A percentile compares a stretch with the other conserved stretches of the same genome.
Evolutionary conservation across 805 yeast genomes (phyloP).

Genomic region (Metschnikowia reukaufii): DNA sequence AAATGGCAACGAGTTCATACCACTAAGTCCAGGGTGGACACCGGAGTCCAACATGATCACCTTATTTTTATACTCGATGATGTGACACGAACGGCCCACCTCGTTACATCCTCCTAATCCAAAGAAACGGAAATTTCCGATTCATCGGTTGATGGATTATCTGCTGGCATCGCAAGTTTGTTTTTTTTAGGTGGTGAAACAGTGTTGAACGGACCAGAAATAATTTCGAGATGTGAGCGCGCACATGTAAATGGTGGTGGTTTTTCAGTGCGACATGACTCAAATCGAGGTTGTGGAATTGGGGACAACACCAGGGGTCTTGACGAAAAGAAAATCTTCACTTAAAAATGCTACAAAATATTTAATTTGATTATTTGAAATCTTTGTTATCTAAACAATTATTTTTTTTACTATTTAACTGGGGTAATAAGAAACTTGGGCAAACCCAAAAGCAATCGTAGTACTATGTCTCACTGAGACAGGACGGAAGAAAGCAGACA

Average conservation of each 20-base stretch:
- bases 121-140: slow-evolving; percentile 60
- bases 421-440: too few relatives aligned
- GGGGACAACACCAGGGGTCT: too few relatives aligned
- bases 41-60: slow-evolving; percentile 98
- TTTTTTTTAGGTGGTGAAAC: background rate
- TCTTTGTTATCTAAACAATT: too few relatives aligned
- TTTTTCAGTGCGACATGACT: background rate
- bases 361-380: too few relatives aligned
- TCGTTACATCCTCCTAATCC: slow-evolving; percentile 98
- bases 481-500: background rate
- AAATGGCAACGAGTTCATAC: slow-evolving; percentile 88
- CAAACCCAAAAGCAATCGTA: too few relatives aligned
- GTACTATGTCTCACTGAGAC: background rate
- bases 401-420: too few relatives aligned
- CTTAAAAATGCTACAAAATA: too few relatives aligned
- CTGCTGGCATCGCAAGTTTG: slow-evolving; percentile 14
- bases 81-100: slow-evolving; percentile 95
- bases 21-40: slow-evolving; percentile 92
- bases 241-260: background rate
- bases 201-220: background rate
- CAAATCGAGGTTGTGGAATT: too few relatives aligned
- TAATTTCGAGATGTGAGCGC: slow-evolving; percentile 5
- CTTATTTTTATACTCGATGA: slow-evolving; percentile 87
- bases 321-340: too few relatives aligned
- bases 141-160: slow-evolving; percentile 24